Conservation (phyloP, 257 asterid genomes). For the Catharanthus roseus region DNA sequence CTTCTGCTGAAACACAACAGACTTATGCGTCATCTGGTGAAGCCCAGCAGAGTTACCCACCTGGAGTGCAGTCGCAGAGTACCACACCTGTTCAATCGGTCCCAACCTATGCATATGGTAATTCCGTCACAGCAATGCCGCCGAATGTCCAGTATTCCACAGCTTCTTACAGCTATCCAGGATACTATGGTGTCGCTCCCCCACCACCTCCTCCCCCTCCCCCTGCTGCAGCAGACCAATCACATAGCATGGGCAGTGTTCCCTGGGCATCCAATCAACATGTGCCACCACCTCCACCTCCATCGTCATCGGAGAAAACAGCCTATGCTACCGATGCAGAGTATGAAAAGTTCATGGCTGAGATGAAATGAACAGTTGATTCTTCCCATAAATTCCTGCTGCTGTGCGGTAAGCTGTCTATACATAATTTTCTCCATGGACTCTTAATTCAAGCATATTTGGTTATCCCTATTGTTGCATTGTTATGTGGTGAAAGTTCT, state of each 20-base stretch:
- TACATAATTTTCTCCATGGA: not conserved
- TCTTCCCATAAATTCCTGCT: slow-evolving; percentile 9
- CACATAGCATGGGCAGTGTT: slow-evolving; percentile 54
- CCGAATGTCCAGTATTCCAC: slow-evolving; percentile 57
- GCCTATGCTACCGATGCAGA: slow-evolving; percentile 54
- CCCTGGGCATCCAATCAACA: slow-evolving; percentile 84
- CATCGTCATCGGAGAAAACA: slow-evolving; percentile 53
- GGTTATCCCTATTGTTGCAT: not conserved
- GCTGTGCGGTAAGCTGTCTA: slow-evolving; percentile 31
- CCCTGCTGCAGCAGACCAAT: slow-evolving; percentile 43
- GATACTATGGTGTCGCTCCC: slow-evolving; percentile 51
- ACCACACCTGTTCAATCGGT: slow-evolving; percentile 49
- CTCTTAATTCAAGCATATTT: not conserved
- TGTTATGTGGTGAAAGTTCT: not conserved
- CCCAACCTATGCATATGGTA: slow-evolving; percentile 53
- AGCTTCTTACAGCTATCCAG: slow-evolving; percentile 55
- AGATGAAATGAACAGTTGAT: slow-evolving; percentile 50
- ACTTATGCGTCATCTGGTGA: slow-evolving; percentile 57
- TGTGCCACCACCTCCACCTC: slow-evolving; percentile 63
- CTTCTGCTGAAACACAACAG: slow-evolving; percentile 59
- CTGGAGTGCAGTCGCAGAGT: slow-evolving; percentile 65
- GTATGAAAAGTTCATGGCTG: slow-evolving; percentile 96
- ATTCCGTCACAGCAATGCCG: slow-evolving; percentile 46
- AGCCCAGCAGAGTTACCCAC: slow-evolving; percentile 67
- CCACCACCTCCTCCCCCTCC: slow-evolving; percentile 75